Evolutionary conservation across 345 rosid genomes (phyloP).

Genomic region (Anastatica hierochuntica): DNA sequence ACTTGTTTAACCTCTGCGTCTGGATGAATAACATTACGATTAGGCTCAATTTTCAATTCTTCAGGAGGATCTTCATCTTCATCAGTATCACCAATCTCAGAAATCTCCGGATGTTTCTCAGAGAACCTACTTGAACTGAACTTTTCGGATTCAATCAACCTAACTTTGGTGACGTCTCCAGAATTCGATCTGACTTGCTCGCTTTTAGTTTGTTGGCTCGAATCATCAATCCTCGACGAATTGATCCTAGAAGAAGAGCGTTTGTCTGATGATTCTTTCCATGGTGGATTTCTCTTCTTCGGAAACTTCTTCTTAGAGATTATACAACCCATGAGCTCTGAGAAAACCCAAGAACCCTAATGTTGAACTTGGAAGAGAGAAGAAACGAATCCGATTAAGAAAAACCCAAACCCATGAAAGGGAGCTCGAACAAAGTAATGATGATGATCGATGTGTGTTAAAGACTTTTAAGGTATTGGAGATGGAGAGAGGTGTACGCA

Average conservation of each 20-base stretch:
- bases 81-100: conserved; percentile 25
- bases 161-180: conserved; percentile 41
- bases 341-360: conserved; percentile 8
- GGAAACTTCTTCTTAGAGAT: conserved; percentile 63
- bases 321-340: conserved; percentile 60
- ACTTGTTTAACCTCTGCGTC: conserved; percentile 43
- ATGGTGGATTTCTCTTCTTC: conserved; percentile 34
- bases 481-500: conserved; percentile 12
- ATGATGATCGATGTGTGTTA: conserved; percentile 1
- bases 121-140: conserved; percentile 38
- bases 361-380: not conserved
- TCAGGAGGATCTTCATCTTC: conserved; percentile 9
- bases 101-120: conserved; percentile 32
- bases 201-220: conserved; percentile 28
- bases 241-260: conserved; percentile 46
- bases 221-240: conserved; percentile 57
- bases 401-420: not conserved
- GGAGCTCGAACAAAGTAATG: not conserved
- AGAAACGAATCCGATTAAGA: not conserved
- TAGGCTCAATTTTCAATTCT: conserved; percentile 7
- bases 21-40: conserved; percentile 13
- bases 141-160: conserved; percentile 45
- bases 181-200: conserved; percentile 24
- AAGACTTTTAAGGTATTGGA: not conserved
- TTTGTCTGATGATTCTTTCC: conserved; percentile 46